Evolutionary conservation across 2,329 filamentous ascomycete species (phyloP), one percentile per base, ranked within the genome.

Genomic region (Colletotrichum sp.): DNA sequence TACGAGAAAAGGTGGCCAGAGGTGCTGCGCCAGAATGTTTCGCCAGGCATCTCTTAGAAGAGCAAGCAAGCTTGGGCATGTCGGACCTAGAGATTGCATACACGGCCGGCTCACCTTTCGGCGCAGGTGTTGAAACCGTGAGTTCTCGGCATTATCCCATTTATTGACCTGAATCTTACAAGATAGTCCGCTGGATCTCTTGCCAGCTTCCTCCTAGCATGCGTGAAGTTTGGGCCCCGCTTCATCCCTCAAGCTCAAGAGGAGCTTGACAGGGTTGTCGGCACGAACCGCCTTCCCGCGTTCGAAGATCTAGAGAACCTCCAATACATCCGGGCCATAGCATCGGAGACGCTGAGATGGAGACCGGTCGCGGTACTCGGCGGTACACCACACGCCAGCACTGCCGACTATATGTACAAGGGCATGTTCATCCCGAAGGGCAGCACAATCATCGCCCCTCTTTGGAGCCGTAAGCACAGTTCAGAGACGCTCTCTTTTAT

Each of bases 151-250:
- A 18, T 24, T 5, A 13, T 6, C 5, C 26, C 55, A 28, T 13
- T 7, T 6, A 34, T 34, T 2, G 10, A 16, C 5, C 0, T 69
- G 7, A 32, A 34, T 6, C 60, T 3, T 15, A 43, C 56, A 24
- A 9, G 1, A 13, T 85, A 81, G 87, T 91, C 77, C 73, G 90
- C 77, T 79, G 90, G 71, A 74, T 91, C 82, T 73, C 87, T 81
- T 76, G 88, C 75, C 0, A 91, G 84, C n/a, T 87, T 91, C 78
- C 83, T 89, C 24, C 83, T 91, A 0, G 89, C 89, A 0, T 91
- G 91, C 80, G 85, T 84, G 18, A 83, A 89, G n/a, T 88, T 87
- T 36, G 88, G 86, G 2, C 87, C 87, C 0, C 85, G 87, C 9
- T 87, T 89, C 21, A 86, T 91, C 28, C 85, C 84, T 1, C 79